These are phyloP conservation scores for Penicillium angulare DNA, from an alignment of 495 filamentous ascomycete species.

Conservation along the genomic window DNA sequence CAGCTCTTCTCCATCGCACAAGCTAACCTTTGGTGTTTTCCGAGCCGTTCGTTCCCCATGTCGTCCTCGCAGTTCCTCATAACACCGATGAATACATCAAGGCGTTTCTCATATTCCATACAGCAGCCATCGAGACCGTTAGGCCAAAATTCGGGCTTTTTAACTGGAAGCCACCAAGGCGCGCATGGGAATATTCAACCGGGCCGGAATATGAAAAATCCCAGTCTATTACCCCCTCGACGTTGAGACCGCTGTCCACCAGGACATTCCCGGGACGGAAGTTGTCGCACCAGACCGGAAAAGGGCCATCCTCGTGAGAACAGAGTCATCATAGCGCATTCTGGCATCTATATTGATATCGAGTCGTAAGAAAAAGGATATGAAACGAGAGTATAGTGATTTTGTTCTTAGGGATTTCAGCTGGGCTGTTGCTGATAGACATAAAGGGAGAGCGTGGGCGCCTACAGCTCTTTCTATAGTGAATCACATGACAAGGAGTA, in stretches of 20 bases:
- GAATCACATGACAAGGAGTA: too few relatives aligned
- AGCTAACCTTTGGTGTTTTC: conserved; percentile 10
- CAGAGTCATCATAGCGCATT: too few relatives aligned
- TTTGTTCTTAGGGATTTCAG: too few relatives aligned
- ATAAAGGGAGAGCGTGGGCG: too few relatives aligned
- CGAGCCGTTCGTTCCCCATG: conserved; percentile 1
- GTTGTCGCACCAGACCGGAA: conserved; percentile 1
- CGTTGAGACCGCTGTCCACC: not conserved
- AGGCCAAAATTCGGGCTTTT: conserved; percentile 2
- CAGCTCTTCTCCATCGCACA: conserved; percentile 12
- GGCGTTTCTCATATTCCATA: conserved; percentile 12
- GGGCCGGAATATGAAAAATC: conserved; percentile 2
- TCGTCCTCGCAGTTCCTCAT: conserved; percentile 1
- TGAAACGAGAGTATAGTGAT: too few relatives aligned
- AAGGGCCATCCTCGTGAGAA: not conserved
- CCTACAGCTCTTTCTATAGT: too few relatives aligned
- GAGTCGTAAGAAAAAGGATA: too few relatives aligned
- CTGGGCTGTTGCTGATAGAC: too few relatives aligned
- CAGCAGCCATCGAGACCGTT: conserved; percentile 22
- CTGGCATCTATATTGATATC: too few relatives aligned
- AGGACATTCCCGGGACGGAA: conserved; percentile 1
- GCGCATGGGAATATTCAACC: not conserved
- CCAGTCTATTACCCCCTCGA: conserved; percentile 4
- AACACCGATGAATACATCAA: conserved; percentile 6
- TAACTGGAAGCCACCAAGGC: conserved; percentile 7